Evolutionary conservation across 163 green algal genomes (phyloP).

Genomic region (Trebouxiophyceae sp.): DNA sequence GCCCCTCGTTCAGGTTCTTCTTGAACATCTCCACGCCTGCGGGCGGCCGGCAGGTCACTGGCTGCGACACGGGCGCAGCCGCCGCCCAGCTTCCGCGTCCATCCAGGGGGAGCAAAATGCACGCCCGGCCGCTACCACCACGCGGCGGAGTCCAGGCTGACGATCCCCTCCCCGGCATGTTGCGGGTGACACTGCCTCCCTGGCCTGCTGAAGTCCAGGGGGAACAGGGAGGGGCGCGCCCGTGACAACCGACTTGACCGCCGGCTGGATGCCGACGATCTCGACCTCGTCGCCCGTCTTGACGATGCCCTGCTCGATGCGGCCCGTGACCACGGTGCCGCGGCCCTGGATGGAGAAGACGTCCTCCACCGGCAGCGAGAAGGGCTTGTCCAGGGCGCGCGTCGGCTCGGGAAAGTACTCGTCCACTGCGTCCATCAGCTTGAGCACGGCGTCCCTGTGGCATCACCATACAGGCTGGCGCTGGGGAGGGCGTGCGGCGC

Average conservation of each 20-base stretch:
- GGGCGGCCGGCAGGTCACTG: too few species aligned
- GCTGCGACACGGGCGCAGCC: background rate
- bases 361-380: constrained; percentile 97
- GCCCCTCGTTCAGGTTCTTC: constrained; percentile 79
- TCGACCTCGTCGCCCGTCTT: constrained; percentile 91
- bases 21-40: constrained; percentile 87
- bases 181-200: too few species aligned
- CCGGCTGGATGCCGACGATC: constrained; percentile 82
- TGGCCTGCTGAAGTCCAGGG: background rate
- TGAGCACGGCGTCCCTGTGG: constrained; percentile 66
- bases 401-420: constrained; percentile 73
- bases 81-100: background rate
- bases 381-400: constrained; percentile 91
- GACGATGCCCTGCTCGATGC: constrained; percentile 91
- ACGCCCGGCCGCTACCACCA: background rate
- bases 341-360: constrained; percentile 95
- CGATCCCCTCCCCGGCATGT: background rate
- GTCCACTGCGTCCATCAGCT: constrained; percentile 88
- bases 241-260: constrained; percentile 84
- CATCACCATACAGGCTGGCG: background rate
- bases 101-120: background rate
- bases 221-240: too few species aligned
- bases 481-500: background rate
- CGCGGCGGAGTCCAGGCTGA: background rate
- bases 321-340: constrained; percentile 94